Base-by-base conservation (phyloP, 192 early-diverging fungal genomes). In the Gorgonomyces haynaldii region DNA sequence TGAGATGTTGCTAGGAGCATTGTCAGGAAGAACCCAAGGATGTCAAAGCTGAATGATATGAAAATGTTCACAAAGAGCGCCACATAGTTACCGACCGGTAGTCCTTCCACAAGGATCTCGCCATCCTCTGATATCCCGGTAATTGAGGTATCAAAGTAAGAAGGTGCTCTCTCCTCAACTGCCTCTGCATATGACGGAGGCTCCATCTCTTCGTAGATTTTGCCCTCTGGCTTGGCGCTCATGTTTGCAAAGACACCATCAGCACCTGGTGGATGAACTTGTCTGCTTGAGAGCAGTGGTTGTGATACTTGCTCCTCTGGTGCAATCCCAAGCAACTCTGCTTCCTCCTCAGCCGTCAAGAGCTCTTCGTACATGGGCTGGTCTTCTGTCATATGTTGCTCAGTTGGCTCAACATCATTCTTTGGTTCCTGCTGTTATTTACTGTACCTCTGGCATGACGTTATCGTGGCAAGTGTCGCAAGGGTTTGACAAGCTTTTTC, bases 1-100 rank as follows among this genome's bases (percentile, higher is more conserved):
- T 96, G 89, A 32, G 81, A 83, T 27, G 85, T 89, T 39, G 90
- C 87, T 48, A 96, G 58, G 51, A 96, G 60, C 51, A 87, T 85
- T 12, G 88, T 91, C 58, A 96, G 62, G 64, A 96, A 78, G 69
- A 92, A 96, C 2, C 89, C 70, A 25, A 72, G 45, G 29, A 67
- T 62, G 47, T 72, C 70, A 35, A 72, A 72, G 8, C 35, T 57
- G 50, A 67, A 62, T 1, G 65, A 67, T 13, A 72, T 67, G 8
- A 85, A 52, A 70, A 90, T 73, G 61, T 89, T 90, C 52, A 86
- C 82, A 17, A 85, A 36, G 52, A 89, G 88, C 31, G 81, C 60
- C 28, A 85, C 69, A 10, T 80, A 48, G 35, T 76, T 77, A 5
- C 92, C 92, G 5, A 91, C 88, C 2, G 93, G 89, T 48, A 96